These are phyloP conservation scores for Penicillium salamii DNA, from an alignment of 495 filamentous ascomycete genomes.

Conservation along the genomic window DNA sequence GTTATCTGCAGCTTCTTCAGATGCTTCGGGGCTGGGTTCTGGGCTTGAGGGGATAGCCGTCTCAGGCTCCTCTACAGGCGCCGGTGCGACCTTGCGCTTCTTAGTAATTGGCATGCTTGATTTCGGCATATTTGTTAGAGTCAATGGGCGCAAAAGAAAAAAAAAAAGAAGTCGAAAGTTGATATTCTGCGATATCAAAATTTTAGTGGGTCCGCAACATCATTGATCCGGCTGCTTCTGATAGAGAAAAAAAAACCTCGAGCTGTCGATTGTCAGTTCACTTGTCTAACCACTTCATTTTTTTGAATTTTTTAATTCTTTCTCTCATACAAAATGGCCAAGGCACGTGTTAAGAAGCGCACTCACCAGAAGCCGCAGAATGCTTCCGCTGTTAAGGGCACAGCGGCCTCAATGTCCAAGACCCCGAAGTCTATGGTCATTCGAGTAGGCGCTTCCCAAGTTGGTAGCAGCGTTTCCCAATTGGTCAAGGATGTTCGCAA, in stretches of 20 bases:
- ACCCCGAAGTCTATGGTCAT: conserved; percentile 98
- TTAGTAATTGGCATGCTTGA: conserved; percentile 34
- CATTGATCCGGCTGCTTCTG: conserved; percentile 36
- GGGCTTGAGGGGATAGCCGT: conserved; percentile 2
- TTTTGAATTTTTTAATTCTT: conserved; percentile 6
- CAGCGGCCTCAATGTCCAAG: conserved; percentile 48
- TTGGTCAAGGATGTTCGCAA: conserved; percentile 85
- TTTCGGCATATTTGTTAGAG: not conserved
- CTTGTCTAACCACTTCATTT: conserved; percentile 5
- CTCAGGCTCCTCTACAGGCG: conserved; percentile 9
- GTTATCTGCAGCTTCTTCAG: conserved; percentile 11
- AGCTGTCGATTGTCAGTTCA: conserved; percentile 5
- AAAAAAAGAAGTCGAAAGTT: conserved; percentile 11
- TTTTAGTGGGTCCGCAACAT: conserved; percentile 39
- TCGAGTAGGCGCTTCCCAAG: conserved; percentile 89
- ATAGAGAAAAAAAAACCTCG: conserved; percentile 38
- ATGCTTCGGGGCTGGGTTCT: conserved; percentile 10
- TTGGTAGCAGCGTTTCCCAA: conserved; percentile 87
- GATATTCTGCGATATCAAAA: conserved; percentile 17
- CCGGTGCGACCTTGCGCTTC: conserved; percentile 35
- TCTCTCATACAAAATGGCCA: conserved; percentile 61
- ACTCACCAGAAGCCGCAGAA: conserved; percentile 74
- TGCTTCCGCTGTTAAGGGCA: conserved; percentile 53
- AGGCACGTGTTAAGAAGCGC: conserved; percentile 80
- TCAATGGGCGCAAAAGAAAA: not conserved